phyloP scores from a whole-genome alignment of 441 rosid genomes.

The Jatropha multifida region DNA sequence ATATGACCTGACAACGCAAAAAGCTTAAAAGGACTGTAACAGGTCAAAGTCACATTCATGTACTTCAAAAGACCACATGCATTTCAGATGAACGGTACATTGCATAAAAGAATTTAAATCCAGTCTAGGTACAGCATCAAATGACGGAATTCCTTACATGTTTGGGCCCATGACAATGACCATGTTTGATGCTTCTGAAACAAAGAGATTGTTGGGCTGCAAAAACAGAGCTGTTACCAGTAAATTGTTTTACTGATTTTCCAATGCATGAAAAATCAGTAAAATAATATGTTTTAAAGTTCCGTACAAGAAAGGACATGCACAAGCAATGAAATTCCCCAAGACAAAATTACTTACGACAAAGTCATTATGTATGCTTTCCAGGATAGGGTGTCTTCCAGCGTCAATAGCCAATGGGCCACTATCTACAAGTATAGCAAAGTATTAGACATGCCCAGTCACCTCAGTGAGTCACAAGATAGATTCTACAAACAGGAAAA shows the following conservation, averaged over 20 bases:
- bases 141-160: conserved; percentile 60
- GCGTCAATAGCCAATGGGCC: conserved; percentile 97
- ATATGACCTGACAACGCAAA: not conserved
- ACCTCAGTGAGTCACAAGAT: conserved; percentile 18
- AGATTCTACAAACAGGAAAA: conserved; percentile 14
- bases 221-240: conserved; percentile 33
- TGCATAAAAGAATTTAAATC: conserved; percentile 13
- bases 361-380: conserved; percentile 84
- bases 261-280: conserved; percentile 10
- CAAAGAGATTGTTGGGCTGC: conserved; percentile 92
- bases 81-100: conserved; percentile 6
- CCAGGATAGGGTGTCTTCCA: conserved; percentile 97
- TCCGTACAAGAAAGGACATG: conserved; percentile 12
- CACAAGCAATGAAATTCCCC: conserved; percentile 11
- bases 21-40: not conserved
- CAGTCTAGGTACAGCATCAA: conserved; percentile 15
- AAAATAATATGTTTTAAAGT: conserved; percentile 7
- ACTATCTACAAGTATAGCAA: conserved; percentile 46
- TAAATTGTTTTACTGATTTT: conserved; percentile 8
- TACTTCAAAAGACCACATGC: not conserved
- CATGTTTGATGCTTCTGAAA: conserved; percentile 96
- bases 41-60: not conserved
- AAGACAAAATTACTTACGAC: conserved; percentile 48
- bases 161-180: conserved; percentile 92
- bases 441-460: conserved; percentile 23